Percentiles rank a stretch among this genome's conserved stretches.
Evolutionary conservation across 192 early-diverging fungal species (phyloP).

Genomic region (Backusella morwellensis): DNA sequence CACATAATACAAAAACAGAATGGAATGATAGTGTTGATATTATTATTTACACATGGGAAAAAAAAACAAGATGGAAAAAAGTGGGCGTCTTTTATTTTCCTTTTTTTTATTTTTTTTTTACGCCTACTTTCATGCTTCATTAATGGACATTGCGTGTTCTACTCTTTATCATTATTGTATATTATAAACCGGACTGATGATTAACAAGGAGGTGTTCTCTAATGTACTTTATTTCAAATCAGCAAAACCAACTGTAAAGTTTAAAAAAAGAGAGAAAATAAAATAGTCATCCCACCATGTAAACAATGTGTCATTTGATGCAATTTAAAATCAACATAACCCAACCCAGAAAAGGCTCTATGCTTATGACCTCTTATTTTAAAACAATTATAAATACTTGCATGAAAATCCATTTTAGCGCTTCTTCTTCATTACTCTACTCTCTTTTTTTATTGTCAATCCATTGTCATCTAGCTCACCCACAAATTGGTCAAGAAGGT

Average conservation of each 20-base stretch:
- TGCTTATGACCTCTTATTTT: not conserved
- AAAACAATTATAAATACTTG: not conserved
- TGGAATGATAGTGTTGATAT: not conserved
- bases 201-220: not conserved
- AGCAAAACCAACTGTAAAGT: not conserved
- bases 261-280: not conserved
- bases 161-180: not conserved
- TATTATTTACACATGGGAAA: not conserved
- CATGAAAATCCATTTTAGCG: not conserved
- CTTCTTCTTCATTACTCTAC: not conserved
- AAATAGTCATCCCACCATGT: not conserved
- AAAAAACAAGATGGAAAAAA: not conserved
- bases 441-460: not conserved
- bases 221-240: not conserved
- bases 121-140: not conserved
- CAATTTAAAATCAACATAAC: not conserved
- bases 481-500: not conserved
- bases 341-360: not conserved
- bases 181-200: not conserved
- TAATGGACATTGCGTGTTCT: not conserved
- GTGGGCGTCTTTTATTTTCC: not conserved
- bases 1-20: not conserved
- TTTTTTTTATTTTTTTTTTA: not conserved
- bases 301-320: constrained; percentile 1
- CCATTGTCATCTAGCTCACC: not conserved